Evolutionary conservation across 768 basidiomycete genomes (phyloP), one percentile per base, ranked within the genome.

Genomic region (Pisolithus sp.): DNA sequence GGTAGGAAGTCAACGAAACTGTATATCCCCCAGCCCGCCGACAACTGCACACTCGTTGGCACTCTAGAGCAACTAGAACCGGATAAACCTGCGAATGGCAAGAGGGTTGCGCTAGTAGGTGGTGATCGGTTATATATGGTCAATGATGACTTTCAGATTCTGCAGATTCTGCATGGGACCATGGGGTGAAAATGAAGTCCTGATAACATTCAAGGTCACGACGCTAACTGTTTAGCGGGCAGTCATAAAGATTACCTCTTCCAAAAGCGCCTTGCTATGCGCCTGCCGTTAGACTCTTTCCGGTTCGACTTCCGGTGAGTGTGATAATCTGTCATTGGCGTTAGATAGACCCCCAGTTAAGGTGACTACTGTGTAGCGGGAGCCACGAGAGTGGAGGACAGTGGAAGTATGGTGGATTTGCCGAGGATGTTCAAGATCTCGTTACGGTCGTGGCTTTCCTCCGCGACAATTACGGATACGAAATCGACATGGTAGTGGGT

Each of bases 181-280:
- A 75, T 88, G 76, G 89, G 89, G 89, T 86, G 64, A 67, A 77
- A 59, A 42, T 44, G 36, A 18, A 24, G 13, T 24, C 20, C 38
- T 44, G 28, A 30, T 23, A 3, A n/a, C 24, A n/a, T 10, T 21
- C 23, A 49, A 34, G 13, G 34, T 7, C 4, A 20, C 28, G 5
- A 39, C 36, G 10, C 8, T 39, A 17, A 57, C 21, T 24, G 28
- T 45, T 42, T 15, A 45, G 60, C 45, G 5, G 34, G 34, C 66
- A 91, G 89, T 60, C 89, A 92, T 67, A 90, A 90, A 59, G 85
- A 92, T 63, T 92, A 92, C 68, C 65, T 92, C 45, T 90, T 85
- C 72, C 85, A 86, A 66, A 84, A 83, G 61, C 79, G 77, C 13
- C 79, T 92, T 18, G 86, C 86, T 3, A 63, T 67, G 37, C 73